A percentile compares a stretch with the other conserved stretches of the same genome.
These are phyloP conservation scores for Lactarius hatsudake DNA, from an alignment of 768 basidiomycete species.

Conservation along the genomic window DNA sequence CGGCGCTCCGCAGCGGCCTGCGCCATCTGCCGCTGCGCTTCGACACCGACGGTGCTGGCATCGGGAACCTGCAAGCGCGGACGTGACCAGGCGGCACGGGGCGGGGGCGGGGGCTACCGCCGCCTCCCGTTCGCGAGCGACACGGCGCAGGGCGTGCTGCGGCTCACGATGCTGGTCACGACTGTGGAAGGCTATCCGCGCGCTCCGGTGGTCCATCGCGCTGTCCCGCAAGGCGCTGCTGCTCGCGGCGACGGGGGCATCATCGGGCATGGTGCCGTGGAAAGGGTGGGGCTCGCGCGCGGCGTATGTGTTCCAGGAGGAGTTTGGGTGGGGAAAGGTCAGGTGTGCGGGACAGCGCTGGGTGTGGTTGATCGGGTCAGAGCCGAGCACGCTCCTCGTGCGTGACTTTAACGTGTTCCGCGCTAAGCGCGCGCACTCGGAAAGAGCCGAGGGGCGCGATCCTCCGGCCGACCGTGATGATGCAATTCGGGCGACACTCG, in stretches of 20 bases:
- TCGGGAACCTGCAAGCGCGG: too few relatives aligned
- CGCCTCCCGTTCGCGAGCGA: neutral
- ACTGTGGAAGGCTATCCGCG: neutral
- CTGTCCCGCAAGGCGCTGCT: neutral
- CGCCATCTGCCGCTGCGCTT: neutral
- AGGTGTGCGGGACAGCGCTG: conserved; percentile 2
- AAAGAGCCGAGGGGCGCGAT: neutral
- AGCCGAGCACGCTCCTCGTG: neutral
- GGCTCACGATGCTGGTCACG: neutral
- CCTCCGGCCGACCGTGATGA: neutral
- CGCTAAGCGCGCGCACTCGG: neutral
- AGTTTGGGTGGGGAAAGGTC: neutral
- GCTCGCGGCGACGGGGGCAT: neutral
- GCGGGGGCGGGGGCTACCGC: too few relatives aligned
- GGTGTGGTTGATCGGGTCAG: neutral
- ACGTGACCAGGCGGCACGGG: too few relatives aligned
- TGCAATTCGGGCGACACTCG: neutral
- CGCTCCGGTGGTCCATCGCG: neutral
- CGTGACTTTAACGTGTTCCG: neutral
- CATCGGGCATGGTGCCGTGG: neutral
- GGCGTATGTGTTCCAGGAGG: neutral
- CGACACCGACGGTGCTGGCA: neutral
- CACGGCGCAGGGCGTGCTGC: neutral
- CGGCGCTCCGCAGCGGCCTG: neutral
- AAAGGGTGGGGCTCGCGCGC: neutral